These are phyloP conservation scores for Bretschneidera sinensis DNA, from an alignment of 345 rosid genomes.

Conservation along the genomic window DNA sequence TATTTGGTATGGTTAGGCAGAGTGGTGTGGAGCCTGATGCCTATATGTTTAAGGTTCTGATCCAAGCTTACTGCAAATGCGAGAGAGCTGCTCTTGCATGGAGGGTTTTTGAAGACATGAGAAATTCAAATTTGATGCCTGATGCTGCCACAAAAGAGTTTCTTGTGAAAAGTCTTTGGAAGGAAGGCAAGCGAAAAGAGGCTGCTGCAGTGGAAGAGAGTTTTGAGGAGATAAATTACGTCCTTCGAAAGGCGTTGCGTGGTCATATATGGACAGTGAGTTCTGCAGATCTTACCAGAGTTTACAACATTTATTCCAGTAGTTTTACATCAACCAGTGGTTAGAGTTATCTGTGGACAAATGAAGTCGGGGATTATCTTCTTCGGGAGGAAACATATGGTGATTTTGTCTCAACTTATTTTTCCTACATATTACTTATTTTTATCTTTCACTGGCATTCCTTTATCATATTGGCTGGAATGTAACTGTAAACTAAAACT, in stretches of 20 bases:
- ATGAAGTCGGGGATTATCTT: background rate
- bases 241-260: conserved; percentile 44
- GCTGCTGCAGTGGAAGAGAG: conserved; percentile 75
- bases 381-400: background rate
- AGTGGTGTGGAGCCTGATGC: conserved; percentile 63
- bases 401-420: background rate
- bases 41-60: conserved; percentile 65
- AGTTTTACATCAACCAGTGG: conserved; percentile 25
- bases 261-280: conserved; percentile 83
- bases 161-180: conserved; percentile 86
- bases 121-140: conserved; percentile 46
- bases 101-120: conserved; percentile 78
- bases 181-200: conserved; percentile 86
- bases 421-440: background rate
- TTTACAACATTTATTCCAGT: conserved; percentile 51
- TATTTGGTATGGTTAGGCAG: conserved; percentile 69
- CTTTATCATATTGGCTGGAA: too few species aligned
- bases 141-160: conserved; percentile 67
- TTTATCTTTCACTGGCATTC: background rate
- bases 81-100: conserved; percentile 75
- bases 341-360: conserved; percentile 6
- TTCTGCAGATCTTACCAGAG: conserved; percentile 54
- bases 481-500: too few species aligned
- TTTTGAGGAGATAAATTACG: conserved; percentile 29
- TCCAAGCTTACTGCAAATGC: conserved; percentile 75